These are phyloP conservation scores for Kodamaea fukazawae DNA, from an alignment of 805 yeast genomes.

Conservation along the genomic window DNA sequence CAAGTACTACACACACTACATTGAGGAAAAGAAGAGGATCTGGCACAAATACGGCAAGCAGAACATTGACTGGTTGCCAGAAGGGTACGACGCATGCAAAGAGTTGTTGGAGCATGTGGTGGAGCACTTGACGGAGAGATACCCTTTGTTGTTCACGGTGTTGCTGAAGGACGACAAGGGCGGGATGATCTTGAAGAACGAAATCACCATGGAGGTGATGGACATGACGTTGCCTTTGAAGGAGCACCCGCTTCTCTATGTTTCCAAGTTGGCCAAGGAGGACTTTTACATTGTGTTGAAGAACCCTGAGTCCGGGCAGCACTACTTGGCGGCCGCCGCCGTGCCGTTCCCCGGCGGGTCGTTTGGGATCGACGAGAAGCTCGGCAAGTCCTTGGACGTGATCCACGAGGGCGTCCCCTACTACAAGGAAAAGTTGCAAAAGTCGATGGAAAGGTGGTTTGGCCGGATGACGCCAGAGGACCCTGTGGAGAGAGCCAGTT, in stretches of 20 bases:
- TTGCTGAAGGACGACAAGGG: constrained; percentile 27
- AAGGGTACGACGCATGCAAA: constrained; percentile 54
- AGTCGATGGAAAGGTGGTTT: constrained; percentile 75
- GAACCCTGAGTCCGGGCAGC: constrained; percentile 51
- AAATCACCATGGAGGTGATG: constrained; percentile 58
- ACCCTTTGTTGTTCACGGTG: constrained; percentile 59
- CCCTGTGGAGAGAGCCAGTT: constrained; percentile 71
- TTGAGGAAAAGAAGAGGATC: constrained; percentile 60
- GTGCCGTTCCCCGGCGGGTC: constrained; percentile 81
- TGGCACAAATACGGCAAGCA: constrained; percentile 56
- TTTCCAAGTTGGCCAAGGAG: constrained; percentile 70
- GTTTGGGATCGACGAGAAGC: constrained; percentile 57
- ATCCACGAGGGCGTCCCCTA: constrained; percentile 72
- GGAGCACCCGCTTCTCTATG: constrained; percentile 61
- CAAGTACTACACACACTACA: constrained; percentile 65
- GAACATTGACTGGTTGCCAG: constrained; percentile 66
- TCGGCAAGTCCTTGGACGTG: constrained; percentile 60
- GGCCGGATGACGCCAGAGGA: constrained; percentile 56
- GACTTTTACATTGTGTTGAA: constrained; percentile 66
- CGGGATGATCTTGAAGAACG: constrained; percentile 56
- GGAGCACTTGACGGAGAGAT: constrained; percentile 57
- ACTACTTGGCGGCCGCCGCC: constrained; percentile 68
- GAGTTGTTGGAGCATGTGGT: constrained; percentile 65
- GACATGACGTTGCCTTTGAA: constrained; percentile 60
- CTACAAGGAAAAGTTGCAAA: constrained; percentile 60